A percentile compares a stretch with the other conserved stretches of the same genome.
These are phyloP conservation scores for Candida sakaeoensis DNA, from an alignment of 805 yeast genomes.

Conservation along the genomic window DNA sequence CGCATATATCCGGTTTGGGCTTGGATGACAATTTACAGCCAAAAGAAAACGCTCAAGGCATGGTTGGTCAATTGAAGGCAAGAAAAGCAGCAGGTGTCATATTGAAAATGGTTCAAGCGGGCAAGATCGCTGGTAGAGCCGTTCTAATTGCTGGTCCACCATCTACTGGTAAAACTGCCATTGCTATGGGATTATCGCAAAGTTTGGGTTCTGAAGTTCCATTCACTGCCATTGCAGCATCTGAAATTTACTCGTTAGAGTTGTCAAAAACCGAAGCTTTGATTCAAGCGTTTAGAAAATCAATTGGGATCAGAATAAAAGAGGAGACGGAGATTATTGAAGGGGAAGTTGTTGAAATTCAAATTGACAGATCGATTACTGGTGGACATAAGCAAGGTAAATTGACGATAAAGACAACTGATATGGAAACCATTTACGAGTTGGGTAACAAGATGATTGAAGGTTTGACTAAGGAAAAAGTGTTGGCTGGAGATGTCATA, in stretches of 20 bases:
- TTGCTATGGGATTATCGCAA: slow-evolving; percentile 89
- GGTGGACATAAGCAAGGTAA: slow-evolving; percentile 99
- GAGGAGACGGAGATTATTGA: slow-evolving; percentile 97
- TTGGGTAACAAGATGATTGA: slow-evolving; percentile 93
- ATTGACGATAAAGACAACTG: slow-evolving; percentile 93
- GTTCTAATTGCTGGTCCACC: slow-evolving; percentile 97
- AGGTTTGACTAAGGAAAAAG: slow-evolving; percentile 89
- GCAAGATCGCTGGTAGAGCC: slow-evolving; percentile 95
- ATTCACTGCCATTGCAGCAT: slow-evolving; percentile 91
- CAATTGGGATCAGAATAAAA: slow-evolving; percentile 91
- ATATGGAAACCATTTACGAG: slow-evolving; percentile 98
- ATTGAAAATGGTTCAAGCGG: slow-evolving; percentile 88
- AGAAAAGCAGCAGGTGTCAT: slow-evolving; percentile 95
- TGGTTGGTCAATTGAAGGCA: slow-evolving; percentile 96
- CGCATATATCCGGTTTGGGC: slow-evolving; percentile 96
- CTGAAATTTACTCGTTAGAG: slow-evolving; percentile 89
- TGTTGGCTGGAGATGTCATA: slow-evolving; percentile 94
- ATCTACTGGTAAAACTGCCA: slow-evolving; percentile 97
- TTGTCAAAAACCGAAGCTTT: slow-evolving; percentile 93
- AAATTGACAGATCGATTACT: slow-evolving; percentile 86
- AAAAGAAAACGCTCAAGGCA: slow-evolving; percentile 75
- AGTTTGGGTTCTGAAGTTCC: slow-evolving; percentile 79
- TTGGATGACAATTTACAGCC: slow-evolving; percentile 88
- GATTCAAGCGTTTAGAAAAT: slow-evolving; percentile 93
- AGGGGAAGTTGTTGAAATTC: slow-evolving; percentile 98